Base-by-base conservation (phyloP, 139 green algal genomes). In the Pleodorina starrii region DNA sequence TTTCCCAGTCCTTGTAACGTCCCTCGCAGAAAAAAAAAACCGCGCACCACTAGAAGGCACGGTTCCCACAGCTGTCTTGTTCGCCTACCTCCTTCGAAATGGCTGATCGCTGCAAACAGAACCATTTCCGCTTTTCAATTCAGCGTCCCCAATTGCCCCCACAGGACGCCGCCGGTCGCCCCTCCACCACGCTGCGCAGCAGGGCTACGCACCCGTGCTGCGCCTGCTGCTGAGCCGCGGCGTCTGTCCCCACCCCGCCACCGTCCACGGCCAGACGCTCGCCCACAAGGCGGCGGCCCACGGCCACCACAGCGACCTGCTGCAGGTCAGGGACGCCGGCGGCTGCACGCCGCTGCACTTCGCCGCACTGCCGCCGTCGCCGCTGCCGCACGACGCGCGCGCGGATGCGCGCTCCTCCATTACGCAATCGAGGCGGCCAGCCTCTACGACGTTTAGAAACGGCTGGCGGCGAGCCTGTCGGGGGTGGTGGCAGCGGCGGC, bases 261-360 rank as follows among this genome's bases (percentile, higher is more conserved):
- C 74, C 19, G 74, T 21, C 1, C n/a, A 42, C 42, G 74, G 60
- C n/a, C 50, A 29, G 48, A 86, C 86, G 42, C 32, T 74, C 7
- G 48, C 50, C 16, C 86, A 90, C 59, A n/a, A n/a, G n/a, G 43
- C 86, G 86, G 86, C 86, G 14, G 86, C 75, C 19, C 48, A 36
- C 9, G 32, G 29, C 7, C 60, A 81, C 40, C 43, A 79, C 17
- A 4, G 16, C 4, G 40, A 10, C 2, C 35, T 78, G 16, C n/a
- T 59, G 7, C 69, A 43, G 25, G 54, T 80, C 43, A 44, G 44
- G 14, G 86, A 90, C 54, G 57, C 75, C 23, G n/a, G 76, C 44
- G 86, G 86, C 43, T 80, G 60, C 57, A 90, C 86, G 23, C 42
- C 86, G n/a, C 74, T 86, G 44, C 74, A 86, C 75, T 90, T 71